phyloP scores from a whole-genome alignment of 2,329 filamentous ascomycete genomes.

The Neonectria coccinea region DNA sequence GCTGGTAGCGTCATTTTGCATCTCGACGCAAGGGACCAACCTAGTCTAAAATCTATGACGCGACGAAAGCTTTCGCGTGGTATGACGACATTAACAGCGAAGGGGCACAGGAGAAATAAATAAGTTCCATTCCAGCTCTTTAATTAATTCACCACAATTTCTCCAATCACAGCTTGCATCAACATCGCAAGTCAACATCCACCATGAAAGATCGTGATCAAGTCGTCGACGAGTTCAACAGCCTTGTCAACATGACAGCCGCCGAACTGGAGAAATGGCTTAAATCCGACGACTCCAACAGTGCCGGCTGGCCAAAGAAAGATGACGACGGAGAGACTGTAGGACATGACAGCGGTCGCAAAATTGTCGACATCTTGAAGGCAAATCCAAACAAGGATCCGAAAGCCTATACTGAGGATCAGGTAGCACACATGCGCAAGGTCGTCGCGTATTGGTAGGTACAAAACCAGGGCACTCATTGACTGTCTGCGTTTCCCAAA shows the following conservation, averaged over 20 bases:
- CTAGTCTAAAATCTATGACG: background rate
- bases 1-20: background rate
- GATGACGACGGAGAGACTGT: constrained; percentile 70
- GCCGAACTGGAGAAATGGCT: constrained; percentile 72
- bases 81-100: background rate
- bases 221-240: constrained; percentile 69
- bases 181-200: background rate
- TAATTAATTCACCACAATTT: background rate
- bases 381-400: constrained; percentile 70
- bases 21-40: background rate
- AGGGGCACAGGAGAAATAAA: background rate
- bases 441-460: constrained; percentile 70
- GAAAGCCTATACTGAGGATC: constrained; percentile 66
- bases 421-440: constrained; percentile 69
- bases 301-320: constrained; percentile 70
- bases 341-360: constrained; percentile 72
- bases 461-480: background rate
- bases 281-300: constrained; percentile 66
- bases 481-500: background rate
- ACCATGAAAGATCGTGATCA: constrained; percentile 46
- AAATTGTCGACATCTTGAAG: constrained; percentile 72
- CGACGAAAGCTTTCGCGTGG: background rate
- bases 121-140: background rate
- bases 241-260: constrained; percentile 74
- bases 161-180: background rate